Evolutionary conservation across 192 early-diverging fungal species (phyloP).

Genomic region (Bifiguratus adelaidae): DNA sequence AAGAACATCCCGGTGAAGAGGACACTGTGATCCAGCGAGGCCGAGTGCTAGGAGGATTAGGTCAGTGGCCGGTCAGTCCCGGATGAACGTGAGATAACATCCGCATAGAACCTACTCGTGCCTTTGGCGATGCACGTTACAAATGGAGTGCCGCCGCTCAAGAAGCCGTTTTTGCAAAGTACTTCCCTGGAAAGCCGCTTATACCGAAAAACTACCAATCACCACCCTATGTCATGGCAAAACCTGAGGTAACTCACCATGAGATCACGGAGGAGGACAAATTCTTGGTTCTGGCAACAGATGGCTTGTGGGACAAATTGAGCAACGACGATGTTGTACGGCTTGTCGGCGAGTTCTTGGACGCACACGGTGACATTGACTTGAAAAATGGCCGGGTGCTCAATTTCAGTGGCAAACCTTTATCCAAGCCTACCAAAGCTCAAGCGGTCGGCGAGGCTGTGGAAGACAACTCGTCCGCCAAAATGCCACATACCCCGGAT

Average conservation of each 20-base stretch:
- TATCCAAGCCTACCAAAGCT: too few species aligned
- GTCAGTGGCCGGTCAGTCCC: too few species aligned
- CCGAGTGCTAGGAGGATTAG: conserved; percentile 46
- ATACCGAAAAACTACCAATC: conserved; percentile 38
- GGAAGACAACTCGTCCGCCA: not conserved
- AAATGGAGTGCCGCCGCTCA: conserved; percentile 60
- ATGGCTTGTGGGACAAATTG: conserved; percentile 75
- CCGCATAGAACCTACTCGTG: conserved; percentile 36
- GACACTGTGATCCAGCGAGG: conserved; percentile 37
- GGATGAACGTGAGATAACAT: too few species aligned
- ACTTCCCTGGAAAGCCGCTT: conserved; percentile 30
- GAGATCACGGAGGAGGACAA: conserved; percentile 44
- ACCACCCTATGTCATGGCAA: conserved; percentile 68
- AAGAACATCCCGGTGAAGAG: conserved; percentile 68
- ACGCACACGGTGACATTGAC: too few species aligned
- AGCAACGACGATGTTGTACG: conserved; percentile 48
- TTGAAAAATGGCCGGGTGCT: not conserved
- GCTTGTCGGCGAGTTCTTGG: conserved; percentile 28
- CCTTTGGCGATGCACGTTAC: conserved; percentile 62
- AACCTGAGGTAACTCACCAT: conserved; percentile 55
- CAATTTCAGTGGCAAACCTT: too few species aligned
- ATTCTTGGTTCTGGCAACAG: conserved; percentile 72
- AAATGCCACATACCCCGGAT: not conserved
- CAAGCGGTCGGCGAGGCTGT: not conserved
- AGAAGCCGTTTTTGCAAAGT: conserved; percentile 29